Conservation (phyloP, 2,329 filamentous ascomycete genomes). For the Niveomyces coronatus region DNA sequence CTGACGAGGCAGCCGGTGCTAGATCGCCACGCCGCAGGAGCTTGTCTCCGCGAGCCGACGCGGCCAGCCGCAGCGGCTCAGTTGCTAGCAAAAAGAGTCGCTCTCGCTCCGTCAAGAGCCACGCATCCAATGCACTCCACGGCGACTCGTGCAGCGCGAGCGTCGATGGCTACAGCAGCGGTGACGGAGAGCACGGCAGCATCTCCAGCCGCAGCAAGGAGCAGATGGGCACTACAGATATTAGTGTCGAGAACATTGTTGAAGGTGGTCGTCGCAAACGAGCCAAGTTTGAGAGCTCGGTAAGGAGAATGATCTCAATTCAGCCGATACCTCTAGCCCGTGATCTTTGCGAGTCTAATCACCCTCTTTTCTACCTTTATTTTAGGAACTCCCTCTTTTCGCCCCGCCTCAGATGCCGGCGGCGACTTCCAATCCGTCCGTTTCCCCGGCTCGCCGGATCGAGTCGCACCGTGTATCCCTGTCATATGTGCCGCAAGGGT, state of each 20-base stretch:
- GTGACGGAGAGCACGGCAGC: constrained; percentile 69
- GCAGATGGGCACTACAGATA: constrained; percentile 86
- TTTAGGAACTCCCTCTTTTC: constrained; percentile 86
- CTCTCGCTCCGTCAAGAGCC: constrained; percentile 60
- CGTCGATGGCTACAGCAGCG: constrained; percentile 72
- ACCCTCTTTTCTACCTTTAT: constrained; percentile 15
- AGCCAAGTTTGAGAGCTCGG: constrained; percentile 92
- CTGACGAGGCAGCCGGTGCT: constrained; percentile 58
- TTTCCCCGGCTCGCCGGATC: constrained; percentile 79
- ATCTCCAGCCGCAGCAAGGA: constrained; percentile 67
- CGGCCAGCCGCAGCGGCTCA: constrained; percentile 64
- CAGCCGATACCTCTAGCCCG: not conserved
- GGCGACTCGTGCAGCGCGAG: constrained; percentile 56
- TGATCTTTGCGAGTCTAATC: constrained; percentile 5
- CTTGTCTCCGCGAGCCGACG: constrained; percentile 54
- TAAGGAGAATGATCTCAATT: constrained; percentile 42
- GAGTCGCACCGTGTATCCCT: constrained; percentile 61
- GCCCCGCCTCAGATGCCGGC: constrained; percentile 89
- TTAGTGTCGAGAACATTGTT: constrained; percentile 96
- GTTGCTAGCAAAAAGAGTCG: constrained; percentile 54
- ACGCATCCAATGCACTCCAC: constrained; percentile 36
- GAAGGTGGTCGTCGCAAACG: constrained; percentile 92
- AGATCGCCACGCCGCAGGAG: constrained; percentile 63
- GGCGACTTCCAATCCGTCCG: constrained; percentile 91
- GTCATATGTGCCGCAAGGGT: constrained; percentile 65